Evolutionary conservation across 352 stramenopile species (phyloP).

Genomic region (Phytophthora megakarya): DNA sequence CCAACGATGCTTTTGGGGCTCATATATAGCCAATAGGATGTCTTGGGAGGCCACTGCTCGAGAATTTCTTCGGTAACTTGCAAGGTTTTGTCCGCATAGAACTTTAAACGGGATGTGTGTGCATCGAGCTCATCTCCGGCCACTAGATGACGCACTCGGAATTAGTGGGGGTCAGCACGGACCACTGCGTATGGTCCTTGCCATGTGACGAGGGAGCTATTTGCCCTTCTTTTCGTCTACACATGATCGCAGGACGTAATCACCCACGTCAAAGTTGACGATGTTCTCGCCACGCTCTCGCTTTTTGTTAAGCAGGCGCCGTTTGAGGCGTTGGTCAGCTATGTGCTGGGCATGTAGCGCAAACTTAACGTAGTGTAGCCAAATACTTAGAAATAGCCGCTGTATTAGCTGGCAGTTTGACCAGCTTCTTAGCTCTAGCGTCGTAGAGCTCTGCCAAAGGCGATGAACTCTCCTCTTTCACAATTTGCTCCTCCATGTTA

Average conservation of each 20-base stretch:
- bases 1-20: slow-evolving; percentile 10
- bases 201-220: slow-evolving; percentile 23
- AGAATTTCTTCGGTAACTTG: slow-evolving; percentile 7
- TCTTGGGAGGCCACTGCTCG: slow-evolving; percentile 8
- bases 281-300: too few relatives aligned
- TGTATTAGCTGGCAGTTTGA: background rate
- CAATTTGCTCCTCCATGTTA: too few relatives aligned
- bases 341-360: background rate
- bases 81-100: slow-evolving; percentile 6
- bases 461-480: too few relatives aligned
- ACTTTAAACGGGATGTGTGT: slow-evolving; percentile 15
- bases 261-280: slow-evolving; percentile 18
- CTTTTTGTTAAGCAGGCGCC: slow-evolving; percentile 11
- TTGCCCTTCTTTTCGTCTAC: slow-evolving; percentile 12
- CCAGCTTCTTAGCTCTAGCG: background rate
- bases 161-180: slow-evolving; percentile 10
- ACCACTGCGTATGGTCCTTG: slow-evolving; percentile 9
- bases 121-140: slow-evolving; percentile 13
- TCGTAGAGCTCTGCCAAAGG: slow-evolving; percentile 14
- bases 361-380: background rate
- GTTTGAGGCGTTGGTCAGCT: background rate
- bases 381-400: background rate
- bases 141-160: slow-evolving; percentile 11
- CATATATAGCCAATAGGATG: slow-evolving; percentile 4
- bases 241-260: slow-evolving; percentile 1